Percentiles rank a stretch among this genome's conserved stretches.
phyloP scores from a whole-genome alignment of 805 yeast species.

The Ogataea parapolymorpha region DNA sequence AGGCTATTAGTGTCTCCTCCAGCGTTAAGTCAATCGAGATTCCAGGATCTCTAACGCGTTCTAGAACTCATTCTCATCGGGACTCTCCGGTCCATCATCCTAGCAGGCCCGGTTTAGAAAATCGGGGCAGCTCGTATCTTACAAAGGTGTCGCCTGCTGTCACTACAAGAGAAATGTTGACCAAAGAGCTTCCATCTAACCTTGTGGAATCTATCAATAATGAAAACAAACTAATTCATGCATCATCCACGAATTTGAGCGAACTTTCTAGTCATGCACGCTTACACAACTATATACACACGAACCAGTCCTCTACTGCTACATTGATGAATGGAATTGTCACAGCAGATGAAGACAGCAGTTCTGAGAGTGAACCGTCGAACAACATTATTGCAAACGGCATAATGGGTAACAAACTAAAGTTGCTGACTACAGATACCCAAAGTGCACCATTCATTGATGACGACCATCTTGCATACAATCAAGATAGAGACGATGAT shows the following conservation, averaged over 20 bases:
- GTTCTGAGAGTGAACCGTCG: constrained; percentile 7
- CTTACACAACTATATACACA: background rate
- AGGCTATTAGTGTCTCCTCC: constrained; percentile 17
- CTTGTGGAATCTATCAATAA: constrained; percentile 30
- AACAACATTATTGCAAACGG: constrained; percentile 27
- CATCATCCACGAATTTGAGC: constrained; percentile 11
- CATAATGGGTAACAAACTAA: constrained; percentile 28
- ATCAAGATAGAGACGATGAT: constrained; percentile 15
- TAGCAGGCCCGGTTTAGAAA: constrained; percentile 9
- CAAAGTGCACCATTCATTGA: constrained; percentile 12
- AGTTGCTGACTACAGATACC: constrained; percentile 22
- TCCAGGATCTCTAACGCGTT: constrained; percentile 21
- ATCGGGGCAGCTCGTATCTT: constrained; percentile 7
- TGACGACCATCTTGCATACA: constrained; percentile 7
- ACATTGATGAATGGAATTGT: constrained; percentile 1
- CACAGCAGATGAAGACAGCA: constrained; percentile 2
- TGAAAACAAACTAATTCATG: constrained; percentile 26
- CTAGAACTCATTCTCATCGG: constrained; percentile 5
- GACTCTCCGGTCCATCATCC: constrained; percentile 5
- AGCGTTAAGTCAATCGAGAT: constrained; percentile 31
- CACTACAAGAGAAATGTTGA: constrained; percentile 21
- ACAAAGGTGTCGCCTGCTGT: constrained; percentile 12
- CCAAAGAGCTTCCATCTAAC: constrained; percentile 29
- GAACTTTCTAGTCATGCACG: constrained; percentile 2
- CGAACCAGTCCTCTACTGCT: constrained; percentile 1